These are phyloP conservation scores for Piper longum DNA, from an alignment of 164 flowering plant genomes.

Conservation along the genomic window DNA sequence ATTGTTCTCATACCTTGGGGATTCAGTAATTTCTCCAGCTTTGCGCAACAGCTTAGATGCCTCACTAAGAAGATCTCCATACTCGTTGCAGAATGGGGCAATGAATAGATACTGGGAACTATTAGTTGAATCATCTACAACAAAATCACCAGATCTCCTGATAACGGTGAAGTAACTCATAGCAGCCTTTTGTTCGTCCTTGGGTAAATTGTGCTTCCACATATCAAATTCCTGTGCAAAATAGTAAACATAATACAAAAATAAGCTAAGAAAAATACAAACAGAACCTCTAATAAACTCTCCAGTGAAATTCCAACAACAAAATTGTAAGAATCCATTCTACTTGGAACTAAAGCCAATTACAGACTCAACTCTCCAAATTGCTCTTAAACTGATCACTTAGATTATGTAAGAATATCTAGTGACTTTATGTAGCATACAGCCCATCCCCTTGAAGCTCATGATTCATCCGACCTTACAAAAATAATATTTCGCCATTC, in stretches of 20 bases:
- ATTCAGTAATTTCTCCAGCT: slow-evolving; percentile 64
- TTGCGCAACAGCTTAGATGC: slow-evolving; percentile 69
- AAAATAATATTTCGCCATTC: too few relatives aligned
- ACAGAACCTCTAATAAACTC: too few relatives aligned
- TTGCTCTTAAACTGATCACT: too few relatives aligned
- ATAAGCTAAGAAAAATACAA: too few relatives aligned
- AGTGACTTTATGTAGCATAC: too few relatives aligned
- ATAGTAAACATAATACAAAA: neutral
- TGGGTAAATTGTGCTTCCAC: slow-evolving; percentile 52
- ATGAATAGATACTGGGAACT: slow-evolving; percentile 31
- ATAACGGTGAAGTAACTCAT: slow-evolving; percentile 69
- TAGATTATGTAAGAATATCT: too few relatives aligned
- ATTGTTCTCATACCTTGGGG: slow-evolving; percentile 39
- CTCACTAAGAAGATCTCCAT: slow-evolving; percentile 35
- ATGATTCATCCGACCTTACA: too few relatives aligned
- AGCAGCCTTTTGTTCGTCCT: slow-evolving; percentile 45
- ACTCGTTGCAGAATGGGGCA: slow-evolving; percentile 64
- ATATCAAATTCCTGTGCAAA: slow-evolving; percentile 63
- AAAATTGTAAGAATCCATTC: too few relatives aligned
- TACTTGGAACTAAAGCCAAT: too few relatives aligned
- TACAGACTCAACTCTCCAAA: too few relatives aligned
- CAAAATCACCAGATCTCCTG: slow-evolving; percentile 46
- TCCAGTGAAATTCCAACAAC: neutral
- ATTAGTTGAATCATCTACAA: slow-evolving; percentile 19
- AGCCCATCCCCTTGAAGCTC: too few relatives aligned